Base-by-base conservation (phyloP, 192 early-diverging fungal species). In the Coemansia sp. region DNA sequence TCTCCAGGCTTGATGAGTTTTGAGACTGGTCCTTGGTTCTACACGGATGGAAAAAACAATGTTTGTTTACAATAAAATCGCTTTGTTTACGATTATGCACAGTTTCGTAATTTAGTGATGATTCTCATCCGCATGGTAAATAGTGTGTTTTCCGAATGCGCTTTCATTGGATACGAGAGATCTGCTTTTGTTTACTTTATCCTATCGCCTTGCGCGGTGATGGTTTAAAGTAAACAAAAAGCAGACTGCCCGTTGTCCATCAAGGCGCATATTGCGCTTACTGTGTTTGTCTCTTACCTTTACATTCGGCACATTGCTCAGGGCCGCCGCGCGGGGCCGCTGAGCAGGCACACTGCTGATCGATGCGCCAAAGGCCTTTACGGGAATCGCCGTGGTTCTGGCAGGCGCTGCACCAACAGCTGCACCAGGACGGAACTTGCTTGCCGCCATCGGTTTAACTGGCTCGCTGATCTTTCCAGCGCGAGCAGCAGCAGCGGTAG, bases 1-100 rank as follows among this genome's bases (percentile, higher is more conserved):
- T 71, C 71, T 5, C 53, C 51, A 2, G 79, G 79, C 75, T 76
- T 81, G 52, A 53, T 57, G 6, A 78, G 60, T 59, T 60, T 72
- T 5, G 67, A 26, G 2, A 61, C 58, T 15, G 38, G 34, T 10
- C 41, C 60, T 43, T 75, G 62, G 9, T 38, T n/a, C 57, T 59
- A 59, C 48, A 24, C 44, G 46, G 20, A 0, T 44, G 5, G 43
- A 59, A 53, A 39, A 33, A 49, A 30, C 21, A 3, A 20, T 66
- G 14, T 57, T 51, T 21, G 39, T 51, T 51, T 39, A 53, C 21
- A 43, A 66, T 57, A 53, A 53, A 26, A 26, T 53, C 24, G 23
- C 12, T 53, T 53, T 53, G 51, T 53, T 53, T 53, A 53, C 51
- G 24, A 14, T 16, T 53, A 53, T 53, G 44, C 44, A 46, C 44